Conservation (phyloP, 2,329 filamentous ascomycete genomes). For the Scedosporium aurantiacum region DNA sequence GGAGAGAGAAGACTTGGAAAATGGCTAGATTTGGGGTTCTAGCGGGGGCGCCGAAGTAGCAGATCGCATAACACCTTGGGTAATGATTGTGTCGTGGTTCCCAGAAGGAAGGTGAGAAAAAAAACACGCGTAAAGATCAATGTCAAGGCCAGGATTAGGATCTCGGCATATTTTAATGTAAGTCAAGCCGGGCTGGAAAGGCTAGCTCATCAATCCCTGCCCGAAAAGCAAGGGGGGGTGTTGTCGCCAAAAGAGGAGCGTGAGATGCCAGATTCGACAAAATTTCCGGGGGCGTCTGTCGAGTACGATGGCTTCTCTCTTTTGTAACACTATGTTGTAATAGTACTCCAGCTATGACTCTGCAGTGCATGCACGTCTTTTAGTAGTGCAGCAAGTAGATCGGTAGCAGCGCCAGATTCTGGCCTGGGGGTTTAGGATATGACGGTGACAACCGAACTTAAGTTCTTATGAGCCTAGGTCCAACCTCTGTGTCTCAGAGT, state of each 20-base stretch:
- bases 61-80: background rate
- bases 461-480: too few relatives aligned
- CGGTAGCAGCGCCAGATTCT: too few relatives aligned
- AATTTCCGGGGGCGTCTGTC: background rate
- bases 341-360: too few relatives aligned
- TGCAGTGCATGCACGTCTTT: too few relatives aligned
- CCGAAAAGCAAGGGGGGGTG: background rate
- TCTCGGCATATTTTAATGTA: constrained; percentile 1
- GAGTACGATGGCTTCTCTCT: background rate
- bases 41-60: background rate
- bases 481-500: background rate
- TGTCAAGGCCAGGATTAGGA: background rate
- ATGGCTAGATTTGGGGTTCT: background rate
- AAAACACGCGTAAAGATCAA: background rate
- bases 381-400: too few relatives aligned
- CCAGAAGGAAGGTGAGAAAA: background rate
- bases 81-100: background rate
- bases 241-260: background rate
- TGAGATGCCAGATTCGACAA: background rate
- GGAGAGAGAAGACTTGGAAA: background rate
- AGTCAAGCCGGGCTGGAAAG: background rate
- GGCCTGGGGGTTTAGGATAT: too few relatives aligned
- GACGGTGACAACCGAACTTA: too few relatives aligned
- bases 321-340: too few relatives aligned
- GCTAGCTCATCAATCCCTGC: background rate